Percentiles rank a stretch among this genome's conserved stretches.
Conservation (phyloP, 2,329 filamentous ascomycete species). For the Knufia fluminis region DNA sequence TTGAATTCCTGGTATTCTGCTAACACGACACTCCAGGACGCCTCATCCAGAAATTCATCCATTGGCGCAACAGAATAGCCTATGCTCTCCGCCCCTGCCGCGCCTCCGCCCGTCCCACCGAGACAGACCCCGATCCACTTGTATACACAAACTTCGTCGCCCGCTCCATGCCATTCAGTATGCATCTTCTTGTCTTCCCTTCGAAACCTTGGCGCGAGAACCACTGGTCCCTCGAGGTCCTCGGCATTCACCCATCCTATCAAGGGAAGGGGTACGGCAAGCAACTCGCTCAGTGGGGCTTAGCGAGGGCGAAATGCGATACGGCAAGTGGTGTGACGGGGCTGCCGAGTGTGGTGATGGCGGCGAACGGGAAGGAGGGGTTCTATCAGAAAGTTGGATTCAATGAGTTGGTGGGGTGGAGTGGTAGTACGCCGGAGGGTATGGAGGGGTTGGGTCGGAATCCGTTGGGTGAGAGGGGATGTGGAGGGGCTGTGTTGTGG, state of each 20-base stretch:
- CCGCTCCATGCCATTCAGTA: conserved; percentile 6
- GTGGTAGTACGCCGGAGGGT: conserved; percentile 4
- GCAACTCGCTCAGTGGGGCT: conserved; percentile 9
- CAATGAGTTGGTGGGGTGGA: conserved; percentile 12
- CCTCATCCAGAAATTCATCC: neutral
- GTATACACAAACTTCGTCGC: conserved; percentile 11
- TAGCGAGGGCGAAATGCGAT: conserved; percentile 10
- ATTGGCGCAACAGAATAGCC: neutral
- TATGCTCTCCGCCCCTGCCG: conserved; percentile 5
- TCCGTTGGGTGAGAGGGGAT: conserved; percentile 7
- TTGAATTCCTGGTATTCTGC: neutral
- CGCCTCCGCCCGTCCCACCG: conserved; percentile 23
- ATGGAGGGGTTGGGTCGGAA: conserved; percentile 10
- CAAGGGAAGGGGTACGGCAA: conserved; percentile 13
- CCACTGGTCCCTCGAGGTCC: conserved; percentile 14
- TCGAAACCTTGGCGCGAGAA: conserved; percentile 10
- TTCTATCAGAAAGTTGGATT: conserved; percentile 16
- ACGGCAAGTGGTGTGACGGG: conserved; percentile 6
- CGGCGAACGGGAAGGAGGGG: conserved; percentile 11
- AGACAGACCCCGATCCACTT: conserved; percentile 22
- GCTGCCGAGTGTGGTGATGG: conserved; percentile 11
- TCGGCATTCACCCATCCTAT: conserved; percentile 12
- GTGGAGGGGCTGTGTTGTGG: conserved; percentile 13
- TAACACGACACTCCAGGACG: neutral
- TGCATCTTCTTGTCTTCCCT: conserved; percentile 4